Evolutionary conservation across 2,329 filamentous ascomycete genomes (phyloP).

Genomic region (Hirsutella minnesotensis): DNA sequence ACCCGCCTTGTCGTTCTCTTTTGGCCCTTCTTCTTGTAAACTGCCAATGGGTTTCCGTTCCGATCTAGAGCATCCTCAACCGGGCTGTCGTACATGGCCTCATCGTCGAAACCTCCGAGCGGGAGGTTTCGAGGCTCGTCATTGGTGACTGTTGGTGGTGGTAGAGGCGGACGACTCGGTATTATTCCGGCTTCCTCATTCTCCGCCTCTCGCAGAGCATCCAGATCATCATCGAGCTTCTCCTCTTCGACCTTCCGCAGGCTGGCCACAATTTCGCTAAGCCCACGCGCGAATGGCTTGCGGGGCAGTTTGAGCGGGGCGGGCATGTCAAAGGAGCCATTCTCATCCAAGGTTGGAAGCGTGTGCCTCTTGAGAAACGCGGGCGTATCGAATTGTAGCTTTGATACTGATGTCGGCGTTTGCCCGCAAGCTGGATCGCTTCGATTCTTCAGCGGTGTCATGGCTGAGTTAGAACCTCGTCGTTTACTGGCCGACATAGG

Average conservation of each 20-base stretch:
- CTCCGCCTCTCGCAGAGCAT: conserved; percentile 63
- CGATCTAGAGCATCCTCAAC: conserved; percentile 39
- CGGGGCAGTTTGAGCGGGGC: conserved; percentile 41
- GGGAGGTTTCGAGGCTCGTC: conserved; percentile 28
- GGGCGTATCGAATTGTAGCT: conserved; percentile 54
- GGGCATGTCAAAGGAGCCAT: conserved; percentile 34
- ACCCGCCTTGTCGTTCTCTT: conserved; percentile 63
- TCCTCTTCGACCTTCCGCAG: conserved; percentile 61
- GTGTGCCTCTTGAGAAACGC: conserved; percentile 48
- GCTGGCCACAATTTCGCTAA: conserved; percentile 64
- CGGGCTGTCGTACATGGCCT: conserved; percentile 42
- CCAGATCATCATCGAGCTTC: conserved; percentile 59
- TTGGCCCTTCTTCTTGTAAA: conserved; percentile 74
- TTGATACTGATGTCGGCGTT: conserved; percentile 40
- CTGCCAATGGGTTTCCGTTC: conserved; percentile 46
- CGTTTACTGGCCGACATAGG: conserved; percentile 48
- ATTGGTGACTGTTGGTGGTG: conserved; percentile 25
- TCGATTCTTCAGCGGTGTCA: conserved; percentile 48
- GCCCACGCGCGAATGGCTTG: conserved; percentile 52
- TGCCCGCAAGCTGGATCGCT: conserved; percentile 24
- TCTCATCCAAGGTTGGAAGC: conserved; percentile 44
- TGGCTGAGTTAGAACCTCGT: conserved; percentile 49
- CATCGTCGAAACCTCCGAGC: conserved; percentile 53
- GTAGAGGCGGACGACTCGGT: conserved; percentile 12
- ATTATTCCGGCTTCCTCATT: conserved; percentile 20